Base-by-base conservation (phyloP, 148 eudicot species). In the Rhododendron henanense region DNA sequence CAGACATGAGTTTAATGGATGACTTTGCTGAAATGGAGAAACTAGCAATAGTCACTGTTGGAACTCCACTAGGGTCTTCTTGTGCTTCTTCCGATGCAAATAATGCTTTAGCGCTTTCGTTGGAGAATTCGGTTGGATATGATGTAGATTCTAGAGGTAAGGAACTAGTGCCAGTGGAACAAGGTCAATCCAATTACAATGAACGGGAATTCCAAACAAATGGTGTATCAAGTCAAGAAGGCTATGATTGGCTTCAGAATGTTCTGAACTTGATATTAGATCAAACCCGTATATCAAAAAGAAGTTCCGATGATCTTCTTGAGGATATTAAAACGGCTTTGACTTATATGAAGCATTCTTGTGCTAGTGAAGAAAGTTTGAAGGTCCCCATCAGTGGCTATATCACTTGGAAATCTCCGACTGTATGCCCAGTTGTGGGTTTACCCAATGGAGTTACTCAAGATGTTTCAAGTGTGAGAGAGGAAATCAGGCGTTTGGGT, bases 1-100 rank as follows among this genome's bases (percentile, higher is more conserved):
- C 91, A 10, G 91, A 90, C 6, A 89, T 92, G 85, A 85, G 87
- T 73, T 86, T 90, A 25, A 91, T 91, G 96, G 89, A 92, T 83
- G 92, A 93, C 85, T 89, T 92, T 82, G 87, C 87, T 47, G 92
- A 94, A 79, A 89, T 89, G 92, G 93, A 94, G 85, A 94, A 91
- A 85, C 78, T 90, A 67, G 94, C 95, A 45, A 88, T 90, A 79
- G 94, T 92, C 73, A 77, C 90, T 65, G 85, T 86, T 21, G 89
- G 88, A 39, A 15, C 75, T n/a, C 83, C 85, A 25, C 18, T 5
- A 3, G 86, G 78, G 50, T 78, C 67, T 78, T 71, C 88, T 83
- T 48, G 37, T 59, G 81, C 41, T 83, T 71, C 89, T 35, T 82
- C 90, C 25, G 75, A 82, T 44, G 65, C 53, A 41, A 53, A 75